Percentiles rank a stretch among this genome's conserved stretches.
Conservation (phyloP, 495 filamentous ascomycete genomes). For the Penicillium turbatum region DNA sequence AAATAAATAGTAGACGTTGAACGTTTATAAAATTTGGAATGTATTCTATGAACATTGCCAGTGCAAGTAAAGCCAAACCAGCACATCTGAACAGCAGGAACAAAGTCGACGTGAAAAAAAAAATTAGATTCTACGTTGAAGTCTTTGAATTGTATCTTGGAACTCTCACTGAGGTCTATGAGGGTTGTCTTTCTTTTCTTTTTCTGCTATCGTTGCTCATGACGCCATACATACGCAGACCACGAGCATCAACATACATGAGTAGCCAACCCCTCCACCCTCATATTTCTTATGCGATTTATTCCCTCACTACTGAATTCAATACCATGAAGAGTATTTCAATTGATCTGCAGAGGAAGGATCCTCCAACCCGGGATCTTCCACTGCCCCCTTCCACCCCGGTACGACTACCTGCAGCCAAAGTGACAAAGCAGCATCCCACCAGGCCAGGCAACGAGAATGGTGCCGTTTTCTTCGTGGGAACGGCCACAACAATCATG, state of each 20-base stretch:
- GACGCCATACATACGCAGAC: constrained; percentile 6
- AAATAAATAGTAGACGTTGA: too few species aligned
- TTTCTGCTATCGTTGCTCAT: neutral
- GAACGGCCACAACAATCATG: constrained; percentile 64
- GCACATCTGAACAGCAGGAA: too few species aligned
- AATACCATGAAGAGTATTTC: constrained; percentile 10
- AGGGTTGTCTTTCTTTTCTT: neutral
- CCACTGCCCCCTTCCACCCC: constrained; percentile 10
- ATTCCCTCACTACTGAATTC: neutral
- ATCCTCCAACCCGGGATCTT: constrained; percentile 22
- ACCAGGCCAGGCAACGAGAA: constrained; percentile 34
- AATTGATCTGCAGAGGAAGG: neutral
- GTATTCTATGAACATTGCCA: too few species aligned
- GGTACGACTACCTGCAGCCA: constrained; percentile 31
- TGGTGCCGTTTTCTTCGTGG: constrained; percentile 54
- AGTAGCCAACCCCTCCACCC: too few species aligned
- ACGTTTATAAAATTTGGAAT: too few species aligned
- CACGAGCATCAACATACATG: too few species aligned
- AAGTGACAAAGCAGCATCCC: constrained; percentile 42
- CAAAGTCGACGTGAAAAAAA: too few species aligned
- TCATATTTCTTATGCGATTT: too few species aligned
- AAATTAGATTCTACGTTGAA: too few species aligned
- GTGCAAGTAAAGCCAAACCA: too few species aligned
- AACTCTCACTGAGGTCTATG: too few species aligned
- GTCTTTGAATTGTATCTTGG: too few species aligned